Base-by-base conservation (phyloP, 768 basidiomycete species). In the Crassisporium funariophilum region DNA sequence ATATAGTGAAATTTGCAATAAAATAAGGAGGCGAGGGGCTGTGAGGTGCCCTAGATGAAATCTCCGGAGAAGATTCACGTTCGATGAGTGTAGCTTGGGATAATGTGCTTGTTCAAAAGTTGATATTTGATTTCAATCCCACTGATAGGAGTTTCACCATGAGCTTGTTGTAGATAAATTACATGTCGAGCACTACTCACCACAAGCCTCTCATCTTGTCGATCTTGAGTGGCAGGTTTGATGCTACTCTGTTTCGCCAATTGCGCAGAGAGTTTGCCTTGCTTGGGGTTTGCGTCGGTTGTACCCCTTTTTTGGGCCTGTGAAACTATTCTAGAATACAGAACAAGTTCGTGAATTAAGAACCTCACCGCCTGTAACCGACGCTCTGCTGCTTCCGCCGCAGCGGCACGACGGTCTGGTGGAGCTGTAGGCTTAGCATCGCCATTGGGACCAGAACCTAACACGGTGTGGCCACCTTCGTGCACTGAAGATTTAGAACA, bases 371-470 rank as follows among this genome's bases (percentile, higher is more conserved):
- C 72, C 65, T 81, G 71, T 61, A 76, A 52, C 53, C 83, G 73
- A 56, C 75, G 76, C 62, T 83, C 82, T 53, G 83, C 83, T 50
- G 83, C 83, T 62, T 77, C 78, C 62, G 79, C 77, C 43, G 80
- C 79, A 61, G 82, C 82, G 41, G 70, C 66, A 57, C 78, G 77
- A 60, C 74, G 66, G 70, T 81, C 67, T 50, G 56, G 57, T 46
- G 54, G 55, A 27, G 46, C 47, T 41, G 57, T 47, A 58, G 52
- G 46, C 29, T 42, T 35, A 17, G 42, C 56, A 63, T 60, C 44
- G 63, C 31, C 54, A 51, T 57, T 52, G 35, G 67, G 57, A 45
- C 66, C 46, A 46, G 72, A 66, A 12, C 74, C 70, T 42, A 82
- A 67, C 16, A 83, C 72, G 12, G 61, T 66, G 58, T 81, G 79